Percentiles rank a stretch among this genome's conserved stretches.
Conservation (phyloP, 257 asterid genomes). For the Parsonsia alboflavescens region DNA sequence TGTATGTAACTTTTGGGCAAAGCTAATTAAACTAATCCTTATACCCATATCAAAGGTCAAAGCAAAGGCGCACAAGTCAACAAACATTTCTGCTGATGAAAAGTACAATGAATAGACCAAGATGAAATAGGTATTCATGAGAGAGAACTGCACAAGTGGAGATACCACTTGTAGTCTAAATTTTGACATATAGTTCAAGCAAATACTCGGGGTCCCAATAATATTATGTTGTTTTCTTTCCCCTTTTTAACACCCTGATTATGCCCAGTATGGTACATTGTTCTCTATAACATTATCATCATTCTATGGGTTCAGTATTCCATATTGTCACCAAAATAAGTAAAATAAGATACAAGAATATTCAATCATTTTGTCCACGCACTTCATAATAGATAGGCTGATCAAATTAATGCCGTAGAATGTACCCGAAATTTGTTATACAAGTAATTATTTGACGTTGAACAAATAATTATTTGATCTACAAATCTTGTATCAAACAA, state of each 20-base stretch:
- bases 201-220: slow-evolving; percentile 3
- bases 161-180: slow-evolving; percentile 40
- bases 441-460: background rate
- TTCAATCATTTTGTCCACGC: slow-evolving; percentile 7
- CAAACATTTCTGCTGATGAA: slow-evolving; percentile 29
- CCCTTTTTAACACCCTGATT: slow-evolving; percentile 10
- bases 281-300: slow-evolving; percentile 3
- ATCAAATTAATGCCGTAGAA: background rate
- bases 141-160: slow-evolving; percentile 40
- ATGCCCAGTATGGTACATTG: slow-evolving; percentile 6
- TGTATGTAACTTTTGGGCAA: slow-evolving; percentile 25
- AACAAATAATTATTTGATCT: background rate
- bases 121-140: slow-evolving; percentile 25
- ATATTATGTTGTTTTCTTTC: slow-evolving; percentile 4
- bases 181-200: slow-evolving; percentile 29
- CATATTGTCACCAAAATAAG: slow-evolving; percentile 9
- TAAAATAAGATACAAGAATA: background rate
- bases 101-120: slow-evolving; percentile 22
- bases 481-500: background rate
- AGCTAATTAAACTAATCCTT: slow-evolving; percentile 48
- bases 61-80: slow-evolving; percentile 53
- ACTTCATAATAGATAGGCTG: background rate
- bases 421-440: background rate
- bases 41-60: slow-evolving; percentile 56
- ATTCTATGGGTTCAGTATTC: background rate